phyloP scores from a whole-genome alignment of 345 rosid species.

The Salix udensis region DNA sequence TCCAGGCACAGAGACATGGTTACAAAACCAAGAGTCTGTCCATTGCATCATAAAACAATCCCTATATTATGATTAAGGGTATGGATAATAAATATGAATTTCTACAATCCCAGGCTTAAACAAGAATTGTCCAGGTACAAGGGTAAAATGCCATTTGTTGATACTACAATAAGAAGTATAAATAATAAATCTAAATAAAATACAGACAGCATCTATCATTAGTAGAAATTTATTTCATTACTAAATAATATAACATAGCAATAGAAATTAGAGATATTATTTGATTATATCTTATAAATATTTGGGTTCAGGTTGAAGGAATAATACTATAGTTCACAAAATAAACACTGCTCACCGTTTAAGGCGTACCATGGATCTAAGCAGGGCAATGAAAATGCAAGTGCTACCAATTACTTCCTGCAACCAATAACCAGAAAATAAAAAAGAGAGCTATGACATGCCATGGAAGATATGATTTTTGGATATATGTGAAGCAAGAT shows the following conservation, averaged over 20 bases:
- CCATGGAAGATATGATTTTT: neutral
- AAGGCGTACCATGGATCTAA: conserved; percentile 74
- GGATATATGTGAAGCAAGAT: neutral
- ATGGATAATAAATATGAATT: neutral
- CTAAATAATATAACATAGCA: too few species aligned
- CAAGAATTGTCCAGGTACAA: neutral
- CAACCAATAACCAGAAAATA: conserved; percentile 13
- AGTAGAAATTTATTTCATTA: too few species aligned
- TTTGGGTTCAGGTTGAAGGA: neutral
- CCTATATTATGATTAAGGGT: too few species aligned
- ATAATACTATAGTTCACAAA: neutral
- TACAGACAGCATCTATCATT: too few species aligned
- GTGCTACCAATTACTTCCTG: conserved; percentile 97
- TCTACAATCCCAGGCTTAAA: neutral
- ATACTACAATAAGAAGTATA: too few species aligned
- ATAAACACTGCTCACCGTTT: conserved; percentile 55
- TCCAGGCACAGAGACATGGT: too few species aligned
- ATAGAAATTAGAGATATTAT: too few species aligned
- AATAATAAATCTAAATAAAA: too few species aligned
- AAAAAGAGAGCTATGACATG: neutral
- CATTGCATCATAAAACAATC: too few species aligned
- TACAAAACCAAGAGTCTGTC: too few species aligned
- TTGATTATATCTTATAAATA: neutral
- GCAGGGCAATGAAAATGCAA: conserved; percentile 68
- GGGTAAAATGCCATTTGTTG: too few species aligned